Evolutionary conservation across 257 asterid species (phyloP).

Genomic region (Fraxinus excelsior): DNA sequence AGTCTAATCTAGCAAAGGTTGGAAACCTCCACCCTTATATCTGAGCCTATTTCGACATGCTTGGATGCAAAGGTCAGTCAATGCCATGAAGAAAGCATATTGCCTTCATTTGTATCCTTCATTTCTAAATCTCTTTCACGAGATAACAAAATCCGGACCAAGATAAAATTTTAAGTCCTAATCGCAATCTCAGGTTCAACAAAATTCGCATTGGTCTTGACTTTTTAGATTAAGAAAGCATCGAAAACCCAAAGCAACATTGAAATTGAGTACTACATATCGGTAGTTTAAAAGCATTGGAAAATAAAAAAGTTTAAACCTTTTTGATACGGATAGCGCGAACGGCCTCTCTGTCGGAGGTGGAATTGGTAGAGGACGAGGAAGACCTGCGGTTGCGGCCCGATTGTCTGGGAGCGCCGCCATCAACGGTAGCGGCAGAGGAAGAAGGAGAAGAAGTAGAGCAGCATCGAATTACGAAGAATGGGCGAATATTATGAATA

Average conservation of each 20-base stretch:
- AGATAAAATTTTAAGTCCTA: not conserved
- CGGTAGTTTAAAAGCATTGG: not conserved
- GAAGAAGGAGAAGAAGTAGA: slow-evolving; percentile 41
- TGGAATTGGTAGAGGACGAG: slow-evolving; percentile 44
- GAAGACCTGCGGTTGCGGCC: slow-evolving; percentile 56
- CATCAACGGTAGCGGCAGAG: slow-evolving; percentile 28
- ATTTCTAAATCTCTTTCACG: too few relatives aligned
- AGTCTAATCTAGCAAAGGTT: too few relatives aligned
- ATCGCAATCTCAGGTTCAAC: not conserved
- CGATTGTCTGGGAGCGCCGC: slow-evolving; percentile 7
- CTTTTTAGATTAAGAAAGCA: not conserved
- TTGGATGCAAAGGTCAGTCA: too few relatives aligned
- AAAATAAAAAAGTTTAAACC: slow-evolving; percentile 36
- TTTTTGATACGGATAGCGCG: slow-evolving; percentile 83
- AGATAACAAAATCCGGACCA: not conserved
- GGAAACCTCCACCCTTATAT: too few relatives aligned
- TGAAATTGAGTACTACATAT: not conserved
- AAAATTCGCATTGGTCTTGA: not conserved
- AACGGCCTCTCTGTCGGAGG: slow-evolving; percentile 87
- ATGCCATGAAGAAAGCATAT: too few relatives aligned
- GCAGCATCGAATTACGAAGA: slow-evolving; percentile 53
- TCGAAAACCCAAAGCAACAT: not conserved
- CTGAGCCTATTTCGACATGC: too few relatives aligned
- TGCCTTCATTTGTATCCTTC: too few relatives aligned
- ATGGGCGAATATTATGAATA: slow-evolving; percentile 27